A percentile compares a stretch with the other conserved stretches of the same genome.
Conservation (phyloP, 176 grass and related monocot species). For the Zizania latifolia region DNA sequence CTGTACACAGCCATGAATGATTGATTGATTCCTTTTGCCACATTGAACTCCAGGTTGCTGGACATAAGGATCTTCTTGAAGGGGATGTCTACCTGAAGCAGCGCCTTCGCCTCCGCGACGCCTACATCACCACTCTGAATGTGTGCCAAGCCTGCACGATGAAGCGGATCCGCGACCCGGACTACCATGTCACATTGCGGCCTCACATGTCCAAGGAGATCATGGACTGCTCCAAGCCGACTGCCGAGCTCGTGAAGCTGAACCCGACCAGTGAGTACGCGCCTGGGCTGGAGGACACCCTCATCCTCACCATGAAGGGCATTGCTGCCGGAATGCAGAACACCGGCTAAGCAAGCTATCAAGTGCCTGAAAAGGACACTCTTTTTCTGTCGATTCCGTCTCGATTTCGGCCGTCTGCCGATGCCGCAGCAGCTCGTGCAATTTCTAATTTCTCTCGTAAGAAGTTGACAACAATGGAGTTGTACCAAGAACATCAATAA, state of each 20-base stretch:
- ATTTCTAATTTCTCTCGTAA: background rate
- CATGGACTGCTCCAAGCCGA: conserved; percentile 42
- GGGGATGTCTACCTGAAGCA: conserved; percentile 71
- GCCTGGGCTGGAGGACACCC: conserved; percentile 70
- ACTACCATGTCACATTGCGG: conserved; percentile 50
- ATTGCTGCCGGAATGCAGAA: conserved; percentile 82
- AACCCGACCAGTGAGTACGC: conserved; percentile 66
- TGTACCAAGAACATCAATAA: background rate
- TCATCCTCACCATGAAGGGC: conserved; percentile 88
- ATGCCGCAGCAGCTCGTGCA: background rate
- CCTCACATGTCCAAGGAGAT: conserved; percentile 63
- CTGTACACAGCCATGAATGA: background rate
- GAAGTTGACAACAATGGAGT: background rate
- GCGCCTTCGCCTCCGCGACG: conserved; percentile 54
- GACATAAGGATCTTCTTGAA: conserved; percentile 67
- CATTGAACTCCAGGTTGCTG: conserved; percentile 47
- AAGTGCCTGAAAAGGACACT: background rate
- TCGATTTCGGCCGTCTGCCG: background rate
- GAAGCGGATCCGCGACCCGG: conserved; percentile 59
- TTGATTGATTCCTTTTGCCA: background rate
- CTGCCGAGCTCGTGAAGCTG: conserved; percentile 65
- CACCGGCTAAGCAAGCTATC: conserved; percentile 40
- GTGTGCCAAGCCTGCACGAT: conserved; percentile 69
- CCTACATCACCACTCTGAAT: conserved; percentile 68
- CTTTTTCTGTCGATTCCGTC: background rate